These are phyloP conservation scores for Penicillium griseofulvum DNA, from an alignment of 2,329 filamentous ascomycete species.

Conservation along the genomic window DNA sequence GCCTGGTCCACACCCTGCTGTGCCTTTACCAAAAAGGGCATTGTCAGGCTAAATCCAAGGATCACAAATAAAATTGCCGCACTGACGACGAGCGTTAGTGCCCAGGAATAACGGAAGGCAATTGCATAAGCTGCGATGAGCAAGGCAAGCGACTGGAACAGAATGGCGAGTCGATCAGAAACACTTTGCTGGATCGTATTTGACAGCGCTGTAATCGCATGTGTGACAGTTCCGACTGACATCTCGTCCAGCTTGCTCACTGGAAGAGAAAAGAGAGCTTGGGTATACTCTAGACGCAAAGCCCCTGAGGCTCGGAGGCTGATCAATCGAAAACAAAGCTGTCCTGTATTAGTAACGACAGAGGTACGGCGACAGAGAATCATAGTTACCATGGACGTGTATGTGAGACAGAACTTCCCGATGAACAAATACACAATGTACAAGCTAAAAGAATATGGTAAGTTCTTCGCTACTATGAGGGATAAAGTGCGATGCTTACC, in stretches of 20 bases:
- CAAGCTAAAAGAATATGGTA: slow-evolving; percentile 38
- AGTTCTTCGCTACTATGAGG: not conserved
- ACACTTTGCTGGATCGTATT: slow-evolving; percentile 56
- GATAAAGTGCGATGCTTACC: not conserved
- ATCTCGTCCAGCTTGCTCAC: slow-evolving; percentile 51
- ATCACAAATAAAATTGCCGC: slow-evolving; percentile 47
- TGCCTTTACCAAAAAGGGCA: slow-evolving; percentile 35
- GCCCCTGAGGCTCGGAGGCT: slow-evolving; percentile 52
- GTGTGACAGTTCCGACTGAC: slow-evolving; percentile 51
- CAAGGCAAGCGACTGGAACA: slow-evolving; percentile 44
- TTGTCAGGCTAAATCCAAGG: slow-evolving; percentile 29
- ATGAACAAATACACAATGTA: slow-evolving; percentile 60
- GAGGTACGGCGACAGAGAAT: not conserved
- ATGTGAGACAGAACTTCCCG: slow-evolving; percentile 54
- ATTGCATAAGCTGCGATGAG: slow-evolving; percentile 50
- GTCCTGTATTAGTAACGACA: not conserved
- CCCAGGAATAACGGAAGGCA: slow-evolving; percentile 53
- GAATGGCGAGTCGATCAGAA: slow-evolving; percentile 51
- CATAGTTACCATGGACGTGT: slow-evolving; percentile 51
- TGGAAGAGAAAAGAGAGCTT: slow-evolving; percentile 50
- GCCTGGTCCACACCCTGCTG: slow-evolving; percentile 39
- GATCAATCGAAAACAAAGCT: slow-evolving; percentile 47
- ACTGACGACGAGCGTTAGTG: slow-evolving; percentile 52
- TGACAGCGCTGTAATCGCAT: slow-evolving; percentile 52
- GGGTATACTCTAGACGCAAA: slow-evolving; percentile 51